Conservation (phyloP, 108 stramenopile species). For the Cyclotella atomus region DNA sequence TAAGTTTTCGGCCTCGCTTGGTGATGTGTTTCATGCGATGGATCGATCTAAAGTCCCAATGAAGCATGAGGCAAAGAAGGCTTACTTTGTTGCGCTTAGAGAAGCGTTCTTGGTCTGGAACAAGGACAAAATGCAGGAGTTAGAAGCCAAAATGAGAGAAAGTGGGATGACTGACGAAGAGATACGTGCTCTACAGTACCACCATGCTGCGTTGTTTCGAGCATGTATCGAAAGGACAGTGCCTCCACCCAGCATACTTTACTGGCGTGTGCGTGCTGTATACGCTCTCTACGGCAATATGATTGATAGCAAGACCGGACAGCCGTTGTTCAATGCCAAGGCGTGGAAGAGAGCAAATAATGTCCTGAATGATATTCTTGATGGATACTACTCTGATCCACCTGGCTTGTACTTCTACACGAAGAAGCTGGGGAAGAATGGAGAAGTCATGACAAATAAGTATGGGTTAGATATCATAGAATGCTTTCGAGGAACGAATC, state of each 20-base stretch:
- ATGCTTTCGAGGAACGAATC: slow-evolving; percentile 35
- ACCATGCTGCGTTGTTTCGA: slow-evolving; percentile 3
- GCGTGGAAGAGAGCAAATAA: slow-evolving; percentile 52
- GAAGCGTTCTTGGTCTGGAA: slow-evolving; percentile 21
- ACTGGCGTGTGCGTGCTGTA: slow-evolving; percentile 48
- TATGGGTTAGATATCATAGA: slow-evolving; percentile 33
- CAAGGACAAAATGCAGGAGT: slow-evolving; percentile 3
- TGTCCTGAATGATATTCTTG: slow-evolving; percentile 33
- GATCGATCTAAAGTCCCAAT: slow-evolving; percentile 19
- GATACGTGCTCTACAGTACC: slow-evolving; percentile 5
- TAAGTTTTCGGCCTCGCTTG: slow-evolving; percentile 8
- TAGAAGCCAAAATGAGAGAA: slow-evolving; percentile 2
- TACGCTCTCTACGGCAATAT: slow-evolving; percentile 24
- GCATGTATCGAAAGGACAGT: slow-evolving; percentile 11
- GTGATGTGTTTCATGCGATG: slow-evolving; percentile 43
- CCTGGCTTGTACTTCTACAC: slow-evolving; percentile 36
- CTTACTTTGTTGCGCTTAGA: slow-evolving; percentile 9
- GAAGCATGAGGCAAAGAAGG: slow-evolving; percentile 19
- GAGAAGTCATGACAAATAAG: slow-evolving; percentile 13
- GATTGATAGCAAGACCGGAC: slow-evolving; percentile 28
- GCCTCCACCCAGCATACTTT: slow-evolving; percentile 14
- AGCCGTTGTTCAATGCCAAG: slow-evolving; percentile 35
- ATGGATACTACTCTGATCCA: slow-evolving; percentile 35
- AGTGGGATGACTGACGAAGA: neutral
- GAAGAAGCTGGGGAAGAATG: slow-evolving; percentile 6